Evolutionary conservation across 2,329 filamentous ascomycete species (phyloP).

Genomic region (Bipolaris cookei): DNA sequence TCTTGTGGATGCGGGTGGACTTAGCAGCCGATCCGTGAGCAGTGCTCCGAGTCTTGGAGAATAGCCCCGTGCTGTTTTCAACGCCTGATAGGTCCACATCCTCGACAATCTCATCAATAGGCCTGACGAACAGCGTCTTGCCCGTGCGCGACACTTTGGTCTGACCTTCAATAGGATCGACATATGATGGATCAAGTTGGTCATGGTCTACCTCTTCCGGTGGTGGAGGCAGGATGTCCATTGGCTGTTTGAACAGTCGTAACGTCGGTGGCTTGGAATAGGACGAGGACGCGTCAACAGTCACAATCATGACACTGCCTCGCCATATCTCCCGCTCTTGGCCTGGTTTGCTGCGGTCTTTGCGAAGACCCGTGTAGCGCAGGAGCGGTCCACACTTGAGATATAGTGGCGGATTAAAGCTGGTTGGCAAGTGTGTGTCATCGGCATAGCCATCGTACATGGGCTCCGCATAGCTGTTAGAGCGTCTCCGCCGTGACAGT

Average conservation of each 20-base stretch:
- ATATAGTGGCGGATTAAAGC: conserved; percentile 82
- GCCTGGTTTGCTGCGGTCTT: conserved; percentile 56
- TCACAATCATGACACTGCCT: conserved; percentile 95
- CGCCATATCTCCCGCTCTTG: conserved; percentile 82
- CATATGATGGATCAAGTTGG: conserved; percentile 75
- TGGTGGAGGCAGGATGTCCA: conserved; percentile 80
- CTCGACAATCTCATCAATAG: conserved; percentile 84
- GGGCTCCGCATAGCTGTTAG: conserved; percentile 46
- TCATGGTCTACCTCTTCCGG: conserved; percentile 70
- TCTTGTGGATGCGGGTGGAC: conserved; percentile 56
- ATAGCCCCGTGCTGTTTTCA: conserved; percentile 83
- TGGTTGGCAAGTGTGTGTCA: conserved; percentile 67
- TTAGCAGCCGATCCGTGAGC: conserved; percentile 44
- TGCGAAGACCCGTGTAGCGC: conserved; percentile 83
- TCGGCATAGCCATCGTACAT: conserved; percentile 73
- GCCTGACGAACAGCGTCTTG: conserved; percentile 84
- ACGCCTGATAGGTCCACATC: conserved; percentile 77
- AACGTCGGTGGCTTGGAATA: conserved; percentile 80
- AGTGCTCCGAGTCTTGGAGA: conserved; percentile 68
- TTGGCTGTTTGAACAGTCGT: conserved; percentile 84
- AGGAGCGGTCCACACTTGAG: conserved; percentile 90
- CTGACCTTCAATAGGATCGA: conserved; percentile 88
- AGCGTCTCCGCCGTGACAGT: conserved; percentile 51
- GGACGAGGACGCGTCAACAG: conserved; percentile 79
- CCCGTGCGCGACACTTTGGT: conserved; percentile 85